Base-by-base conservation (phyloP, 306 rosid species). In the Hippophae gyantsensis region DNA sequence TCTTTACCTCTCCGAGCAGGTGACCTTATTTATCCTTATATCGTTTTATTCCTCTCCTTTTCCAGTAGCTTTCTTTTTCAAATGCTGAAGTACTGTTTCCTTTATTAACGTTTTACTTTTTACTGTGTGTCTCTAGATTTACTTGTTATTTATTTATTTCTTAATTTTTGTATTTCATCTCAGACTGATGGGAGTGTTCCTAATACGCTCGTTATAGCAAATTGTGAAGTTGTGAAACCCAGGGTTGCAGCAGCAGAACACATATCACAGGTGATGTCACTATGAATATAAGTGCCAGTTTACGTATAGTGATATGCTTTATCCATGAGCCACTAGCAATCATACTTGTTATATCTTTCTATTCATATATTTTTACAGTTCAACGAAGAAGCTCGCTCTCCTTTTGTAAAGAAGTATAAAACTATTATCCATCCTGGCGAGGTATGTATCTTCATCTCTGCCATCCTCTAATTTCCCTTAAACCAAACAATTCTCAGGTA, bases 161-260 rank as follows among this genome's bases (percentile, higher is more conserved):
- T 51, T 11, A 45, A n/a, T 7, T 1, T 11, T 64, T 64, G 46
- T 10, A 56, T 54, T 58, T 18, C 46, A 61, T 1, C 6, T 48
- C 83, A 92, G 99, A 92, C 99, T 32, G 99, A 92, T 74, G 97
- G 96, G 2, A 92, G 90, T 44, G 95, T 86, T 65, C 99, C 99
- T 42, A 92, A 92, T 76, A 92, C 99, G 2, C 79, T 92, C 65
- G 97, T 92, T 71, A 88, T 92, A 66, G 99, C 99, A 3, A 92
- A 88, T 61, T 92, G 99, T 63, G 99, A 92, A 82, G 93, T 92
- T 60, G 99, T 92, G 59, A 92, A 92, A 71, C 86, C 93, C 44
- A 88, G 99, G 81, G 99, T 92, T 80, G 99, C 99, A 26, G 99
- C 95, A 59, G 99, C 99, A 7, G 99, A 92, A 70, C 99, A 92